Conservation (phyloP, 1,284 basidiomycete genomes). For the Megacollybia platyphylla region DNA sequence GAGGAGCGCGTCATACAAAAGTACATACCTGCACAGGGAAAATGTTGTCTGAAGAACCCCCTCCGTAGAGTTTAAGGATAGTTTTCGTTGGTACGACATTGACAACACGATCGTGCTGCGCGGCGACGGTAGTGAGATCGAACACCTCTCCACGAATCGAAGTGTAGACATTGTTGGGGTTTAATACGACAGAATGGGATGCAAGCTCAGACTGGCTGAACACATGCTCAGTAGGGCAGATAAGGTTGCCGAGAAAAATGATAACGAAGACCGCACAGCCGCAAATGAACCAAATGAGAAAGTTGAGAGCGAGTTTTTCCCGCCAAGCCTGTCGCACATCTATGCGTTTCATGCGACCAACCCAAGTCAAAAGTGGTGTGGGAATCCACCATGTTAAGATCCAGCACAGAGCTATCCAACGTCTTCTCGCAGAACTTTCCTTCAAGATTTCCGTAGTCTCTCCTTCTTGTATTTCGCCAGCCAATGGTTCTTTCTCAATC, state of each 20-base stretch:
- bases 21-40: slow-evolving; percentile 85
- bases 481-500: slow-evolving; percentile 68
- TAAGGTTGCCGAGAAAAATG: slow-evolving; percentile 76
- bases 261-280: slow-evolving; percentile 87
- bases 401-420: slow-evolving; percentile 87
- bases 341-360: slow-evolving; percentile 86
- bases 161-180: slow-evolving; percentile 68
- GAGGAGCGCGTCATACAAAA: neutral
- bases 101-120: slow-evolving; percentile 57
- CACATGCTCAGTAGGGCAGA: slow-evolving; percentile 92
- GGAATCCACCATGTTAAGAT: slow-evolving; percentile 91
- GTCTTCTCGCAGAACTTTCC: slow-evolving; percentile 65
- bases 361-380: slow-evolving; percentile 50
- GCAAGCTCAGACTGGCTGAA: slow-evolving; percentile 72
- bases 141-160: slow-evolving; percentile 91
- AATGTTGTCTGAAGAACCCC: slow-evolving; percentile 60
- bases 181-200: slow-evolving; percentile 51
- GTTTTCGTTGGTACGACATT: slow-evolving; percentile 65
- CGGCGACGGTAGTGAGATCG: slow-evolving; percentile 51
- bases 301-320: slow-evolving; percentile 92
- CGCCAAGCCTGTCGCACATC: slow-evolving; percentile 96
- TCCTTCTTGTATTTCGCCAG: slow-evolving; percentile 70
- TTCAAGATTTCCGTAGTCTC: slow-evolving; percentile 84
- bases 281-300: slow-evolving; percentile 94
- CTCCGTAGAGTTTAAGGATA: slow-evolving; percentile 76